Base-by-base conservation (phyloP, 805 yeast species). In the Wickerhamiella azymoides region DNA sequence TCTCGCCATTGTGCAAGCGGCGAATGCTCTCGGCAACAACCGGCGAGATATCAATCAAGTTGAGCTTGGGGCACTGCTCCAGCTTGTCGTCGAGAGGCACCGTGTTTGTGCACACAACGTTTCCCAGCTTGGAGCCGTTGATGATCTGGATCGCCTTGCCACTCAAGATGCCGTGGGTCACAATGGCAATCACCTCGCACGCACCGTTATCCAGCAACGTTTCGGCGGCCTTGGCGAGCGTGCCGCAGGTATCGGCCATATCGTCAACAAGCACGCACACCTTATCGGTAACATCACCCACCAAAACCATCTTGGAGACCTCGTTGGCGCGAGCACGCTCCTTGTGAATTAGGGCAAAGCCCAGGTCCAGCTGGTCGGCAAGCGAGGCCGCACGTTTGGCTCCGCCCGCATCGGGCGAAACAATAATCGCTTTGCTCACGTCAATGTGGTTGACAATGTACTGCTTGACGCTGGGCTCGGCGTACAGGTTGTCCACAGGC, bases 181-280 rank as follows among this genome's bases (percentile, higher is more conserved):
- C 96, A 43, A 92, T 80, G 10, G 97, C 95, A 52, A 89, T 75
- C 19, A 92, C 97, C 51, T 76, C 73, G 49, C 74, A 70, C 3
- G 98, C 97, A 26, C 86, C 84, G 53, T 84, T 78, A 18, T 74
- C 79, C 52, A 86, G 66, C 49, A 89, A 68, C 5, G 88, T 77
- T 51, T 89, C 94, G 10, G 95, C 89, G 1, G 97, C 97, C 64
- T 89, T 89, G 52, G 84, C 92, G 53, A 89, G 69, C 2, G 98
- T 89, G 36, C 98, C 97, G 66, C 97, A 89, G 5, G 98, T 89
- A 60, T 89, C 98, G 33, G 97, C 97, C 93, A 89, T 92, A 62
- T 89, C 98, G 63, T 89, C 98, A 28, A 89, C 84, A 51, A 89
- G 68, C 19, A 92, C 71, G 64, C 96, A 88, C 5, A 79, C 74